Percentiles rank a stretch among this genome's conserved stretches.
These are phyloP conservation scores for Hypoxylon sp. DNA, from an alignment of 2,329 filamentous ascomycete species.

Conservation along the genomic window DNA sequence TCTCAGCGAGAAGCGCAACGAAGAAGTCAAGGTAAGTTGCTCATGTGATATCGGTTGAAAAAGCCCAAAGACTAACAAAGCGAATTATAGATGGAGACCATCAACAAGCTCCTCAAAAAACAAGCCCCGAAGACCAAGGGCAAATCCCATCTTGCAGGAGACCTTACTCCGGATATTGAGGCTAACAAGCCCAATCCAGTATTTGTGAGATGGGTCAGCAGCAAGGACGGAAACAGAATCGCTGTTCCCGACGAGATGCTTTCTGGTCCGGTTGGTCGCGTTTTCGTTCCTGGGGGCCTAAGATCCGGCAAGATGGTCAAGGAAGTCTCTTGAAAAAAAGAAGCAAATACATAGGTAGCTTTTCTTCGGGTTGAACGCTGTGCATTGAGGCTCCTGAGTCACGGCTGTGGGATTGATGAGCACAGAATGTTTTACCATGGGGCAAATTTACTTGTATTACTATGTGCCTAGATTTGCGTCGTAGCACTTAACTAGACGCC, in stretches of 20 bases:
- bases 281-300: slow-evolving; percentile 58
- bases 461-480: no score
- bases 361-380: no score
- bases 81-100: slow-evolving; percentile 77
- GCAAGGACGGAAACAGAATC: slow-evolving; percentile 67
- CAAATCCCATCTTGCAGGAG: slow-evolving; percentile 57
- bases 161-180: slow-evolving; percentile 58
- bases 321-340: no score
- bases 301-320: slow-evolving; percentile 61
- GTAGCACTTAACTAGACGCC: no score
- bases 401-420: no score
- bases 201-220: slow-evolving; percentile 77
- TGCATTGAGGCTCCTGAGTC: no score
- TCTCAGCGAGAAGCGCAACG: slow-evolving; percentile 70
- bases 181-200: slow-evolving; percentile 63
- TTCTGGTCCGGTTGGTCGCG: slow-evolving; percentile 65
- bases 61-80: slow-evolving; percentile 10
- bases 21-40: slow-evolving; percentile 66
- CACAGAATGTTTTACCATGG: no score
- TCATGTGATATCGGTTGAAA: neutral
- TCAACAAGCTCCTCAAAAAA: slow-evolving; percentile 89
- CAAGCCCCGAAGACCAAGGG: slow-evolving; percentile 79
- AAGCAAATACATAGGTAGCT: no score
- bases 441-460: no score
- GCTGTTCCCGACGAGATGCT: slow-evolving; percentile 75